Evolutionary conservation across 257 asterid species (phyloP).

Genomic region (Prunella vulgaris): DNA sequence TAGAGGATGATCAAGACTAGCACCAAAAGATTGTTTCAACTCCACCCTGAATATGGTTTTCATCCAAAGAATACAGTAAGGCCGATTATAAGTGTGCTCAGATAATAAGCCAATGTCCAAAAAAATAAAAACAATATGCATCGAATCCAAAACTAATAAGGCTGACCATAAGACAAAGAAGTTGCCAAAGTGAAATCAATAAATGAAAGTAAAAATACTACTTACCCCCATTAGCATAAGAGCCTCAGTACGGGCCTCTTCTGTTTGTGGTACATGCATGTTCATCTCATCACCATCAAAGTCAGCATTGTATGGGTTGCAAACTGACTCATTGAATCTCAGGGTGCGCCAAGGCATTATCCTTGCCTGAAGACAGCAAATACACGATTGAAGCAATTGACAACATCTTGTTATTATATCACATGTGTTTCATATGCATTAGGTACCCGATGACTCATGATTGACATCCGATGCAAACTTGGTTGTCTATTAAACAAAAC

Average conservation of each 20-base stretch:
- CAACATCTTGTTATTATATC: neutral
- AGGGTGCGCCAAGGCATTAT: constrained; percentile 99
- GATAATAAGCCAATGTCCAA: neutral
- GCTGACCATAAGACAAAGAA: neutral
- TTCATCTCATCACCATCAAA: constrained; percentile 99
- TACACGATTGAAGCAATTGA: constrained; percentile 15
- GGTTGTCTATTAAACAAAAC: constrained; percentile 92
- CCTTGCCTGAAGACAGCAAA: constrained; percentile 67
- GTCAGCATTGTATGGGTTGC: constrained; percentile 98
- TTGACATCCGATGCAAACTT: constrained; percentile 95
- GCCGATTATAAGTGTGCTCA: neutral
- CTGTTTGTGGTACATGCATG: constrained; percentile 99
- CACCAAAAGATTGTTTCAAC: constrained; percentile 2
- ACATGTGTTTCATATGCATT: constrained; percentile 8
- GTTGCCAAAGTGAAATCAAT: constrained; percentile 13
- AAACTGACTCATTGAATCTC: constrained; percentile 94
- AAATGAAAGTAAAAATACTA: constrained; percentile 9
- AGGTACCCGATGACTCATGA: constrained; percentile 88
- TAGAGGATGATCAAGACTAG: neutral
- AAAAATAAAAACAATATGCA: neutral
- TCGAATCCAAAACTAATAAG: neutral
- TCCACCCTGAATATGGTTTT: neutral
- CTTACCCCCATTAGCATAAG: constrained; percentile 90
- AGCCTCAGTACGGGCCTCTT: constrained; percentile 98
- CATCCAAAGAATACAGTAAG: neutral